phyloP scores from a whole-genome alignment of 2,329 filamentous ascomycete genomes.

The Cyphellophora europaea region DNA sequence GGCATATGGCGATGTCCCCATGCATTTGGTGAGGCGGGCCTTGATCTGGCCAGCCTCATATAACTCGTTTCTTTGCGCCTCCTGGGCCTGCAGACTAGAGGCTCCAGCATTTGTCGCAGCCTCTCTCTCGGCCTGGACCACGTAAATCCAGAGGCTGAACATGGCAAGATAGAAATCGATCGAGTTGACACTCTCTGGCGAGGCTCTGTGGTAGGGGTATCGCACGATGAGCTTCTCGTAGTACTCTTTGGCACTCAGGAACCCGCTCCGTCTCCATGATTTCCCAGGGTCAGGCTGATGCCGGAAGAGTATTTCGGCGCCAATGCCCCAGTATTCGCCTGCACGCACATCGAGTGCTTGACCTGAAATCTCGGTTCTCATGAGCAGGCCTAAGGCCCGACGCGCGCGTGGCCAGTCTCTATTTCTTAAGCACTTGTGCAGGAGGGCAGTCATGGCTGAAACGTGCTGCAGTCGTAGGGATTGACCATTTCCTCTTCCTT shows the following conservation, averaged over 20 bases:
- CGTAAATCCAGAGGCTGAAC: constrained; percentile 72
- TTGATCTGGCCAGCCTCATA: constrained; percentile 54
- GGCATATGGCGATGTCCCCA: constrained; percentile 62
- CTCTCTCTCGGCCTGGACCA: constrained; percentile 48
- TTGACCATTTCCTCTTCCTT: constrained; percentile 22
- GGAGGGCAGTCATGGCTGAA: constrained; percentile 55
- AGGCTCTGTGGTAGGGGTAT: constrained; percentile 58
- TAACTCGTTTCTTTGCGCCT: constrained; percentile 35
- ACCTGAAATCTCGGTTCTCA: constrained; percentile 52
- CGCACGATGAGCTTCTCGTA: constrained; percentile 71
- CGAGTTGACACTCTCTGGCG: constrained; percentile 52
- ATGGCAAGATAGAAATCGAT: constrained; percentile 74
- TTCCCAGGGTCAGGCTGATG: background rate
- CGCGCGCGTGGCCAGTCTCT: constrained; percentile 64
- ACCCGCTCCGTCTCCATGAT: constrained; percentile 38
- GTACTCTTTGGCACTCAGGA: constrained; percentile 55
- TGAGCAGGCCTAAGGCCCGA: constrained; percentile 64
- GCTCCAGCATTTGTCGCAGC: background rate
- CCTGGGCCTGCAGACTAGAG: constrained; percentile 2
- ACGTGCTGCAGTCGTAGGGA: constrained; percentile 46
- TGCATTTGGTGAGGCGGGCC: constrained; percentile 58
- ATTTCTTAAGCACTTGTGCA: constrained; percentile 63
- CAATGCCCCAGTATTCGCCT: constrained; percentile 69
- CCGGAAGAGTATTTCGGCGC: constrained; percentile 73
- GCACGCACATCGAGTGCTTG: constrained; percentile 57